Percentiles rank a stretch among this genome's conserved stretches.
phyloP scores from a whole-genome alignment of 108 stramenopile species.

The Pseudonitzschia delicatissima region DNA sequence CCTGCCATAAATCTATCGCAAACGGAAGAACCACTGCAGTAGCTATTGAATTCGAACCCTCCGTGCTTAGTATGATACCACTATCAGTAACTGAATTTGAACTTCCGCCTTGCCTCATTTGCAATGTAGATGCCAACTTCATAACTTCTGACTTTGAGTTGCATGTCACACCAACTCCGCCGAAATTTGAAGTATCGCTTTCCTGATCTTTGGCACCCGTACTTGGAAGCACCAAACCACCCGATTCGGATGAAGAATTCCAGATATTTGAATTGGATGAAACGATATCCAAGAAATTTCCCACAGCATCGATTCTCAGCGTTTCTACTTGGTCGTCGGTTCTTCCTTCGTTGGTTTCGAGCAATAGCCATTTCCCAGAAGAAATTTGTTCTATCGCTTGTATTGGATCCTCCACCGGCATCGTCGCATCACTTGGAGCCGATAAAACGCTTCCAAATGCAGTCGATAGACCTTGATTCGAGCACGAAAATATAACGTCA shows the following conservation, averaged over 20 bases:
- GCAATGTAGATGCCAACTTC: slow-evolving; percentile 18
- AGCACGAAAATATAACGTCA: slow-evolving; percentile 4
- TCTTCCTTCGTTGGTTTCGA: slow-evolving; percentile 7
- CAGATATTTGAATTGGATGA: background rate
- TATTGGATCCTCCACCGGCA: slow-evolving; percentile 19
- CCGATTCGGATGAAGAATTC: background rate
- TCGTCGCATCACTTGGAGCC: slow-evolving; percentile 18
- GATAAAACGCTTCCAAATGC: slow-evolving; percentile 22
- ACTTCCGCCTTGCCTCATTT: background rate
- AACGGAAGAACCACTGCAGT: slow-evolving; percentile 48
- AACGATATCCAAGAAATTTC: slow-evolving; percentile 22
- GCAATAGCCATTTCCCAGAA: slow-evolving; percentile 24
- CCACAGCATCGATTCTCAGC: slow-evolving; percentile 15
- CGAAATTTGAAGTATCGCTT: background rate
- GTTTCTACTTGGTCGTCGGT: slow-evolving; percentile 15
- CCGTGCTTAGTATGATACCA: slow-evolving; percentile 32
- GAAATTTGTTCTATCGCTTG: slow-evolving; percentile 12
- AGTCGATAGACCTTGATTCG: slow-evolving; percentile 14
- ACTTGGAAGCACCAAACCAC: slow-evolving; percentile 9
- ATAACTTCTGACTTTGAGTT: slow-evolving; percentile 27
- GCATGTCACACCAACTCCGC: slow-evolving; percentile 38
- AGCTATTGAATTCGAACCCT: slow-evolving; percentile 1
- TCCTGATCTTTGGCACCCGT: background rate
- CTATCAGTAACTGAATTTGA: slow-evolving; percentile 29
- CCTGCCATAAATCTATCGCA: slow-evolving; percentile 40